Base-by-base conservation (phyloP, 257 asterid genomes). In the Paraleonurus japonicus region DNA sequence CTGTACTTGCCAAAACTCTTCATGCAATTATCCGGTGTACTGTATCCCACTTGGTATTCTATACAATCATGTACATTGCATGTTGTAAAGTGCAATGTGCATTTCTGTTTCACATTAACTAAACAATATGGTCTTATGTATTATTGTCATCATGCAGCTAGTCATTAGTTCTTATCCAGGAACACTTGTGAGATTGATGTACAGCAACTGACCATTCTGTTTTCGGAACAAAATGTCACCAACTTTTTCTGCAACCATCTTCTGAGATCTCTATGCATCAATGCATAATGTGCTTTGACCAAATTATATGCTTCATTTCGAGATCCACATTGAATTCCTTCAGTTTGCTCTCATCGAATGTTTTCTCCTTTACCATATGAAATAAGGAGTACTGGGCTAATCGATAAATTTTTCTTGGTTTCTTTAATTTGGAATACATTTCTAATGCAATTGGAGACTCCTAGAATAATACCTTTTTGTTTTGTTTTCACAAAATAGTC, bases 1-100 rank as follows among this genome's bases (percentile, higher is more conserved):
- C 27, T 60, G 55, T 63, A 55, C 51, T 75, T 79, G 75, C 65
- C 54, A 76, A 6, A 43, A 70, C 61, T 74, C 37, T 58, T 47
- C 43, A 58, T 55, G 64, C 68, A 27, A 75, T 65, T 20, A 26
- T 66, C 19, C 35, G 41, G 55, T 30, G 12, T 54, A 15, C 68
- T 53, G 17, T 26, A 10, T 69, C 22, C 28, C 37, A 23, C 68
- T 27, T 24, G 32, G 71, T 43, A 50, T 33, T 28, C 26, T 69
- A 23, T 41, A 12, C 19, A 28, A 27, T 48, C 28, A 47, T 43
- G 57, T 62, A 8, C 43, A 65, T 48, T 59, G 24, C 58, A 61
- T 65, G 59, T 35, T 48, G 33, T 50, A 5, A 53, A 45, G 20
- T 37, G 23, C 65, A 53, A 19, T 61, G 45, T 28, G 17, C 48